Evolutionary conservation across 345 rosid genomes (phyloP).

Genomic region (Lagerstroemia speciosa): DNA sequence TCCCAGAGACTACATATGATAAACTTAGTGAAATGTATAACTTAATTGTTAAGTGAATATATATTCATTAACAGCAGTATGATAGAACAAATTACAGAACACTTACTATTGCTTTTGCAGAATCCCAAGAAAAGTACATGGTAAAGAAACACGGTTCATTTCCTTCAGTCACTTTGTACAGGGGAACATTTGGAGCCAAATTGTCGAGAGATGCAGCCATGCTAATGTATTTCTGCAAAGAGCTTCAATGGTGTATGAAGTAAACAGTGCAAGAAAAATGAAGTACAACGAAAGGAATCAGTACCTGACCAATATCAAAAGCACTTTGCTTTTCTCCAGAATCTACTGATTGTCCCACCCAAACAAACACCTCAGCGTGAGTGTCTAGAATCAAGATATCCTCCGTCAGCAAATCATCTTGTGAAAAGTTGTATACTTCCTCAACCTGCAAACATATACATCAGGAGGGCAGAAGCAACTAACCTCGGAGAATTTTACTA

Average conservation of each 20-base stretch:
- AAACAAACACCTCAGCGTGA: conserved; percentile 89
- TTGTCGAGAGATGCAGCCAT: conserved; percentile 77
- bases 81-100: conserved; percentile 5
- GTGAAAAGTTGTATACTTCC: conserved; percentile 86
- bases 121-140: conserved; percentile 83
- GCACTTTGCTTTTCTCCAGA: conserved; percentile 80
- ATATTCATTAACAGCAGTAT: background rate
- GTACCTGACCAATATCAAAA: conserved; percentile 87
- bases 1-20: background rate
- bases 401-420: conserved; percentile 93
- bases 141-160: conserved; percentile 95
- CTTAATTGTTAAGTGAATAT: background rate
- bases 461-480: conserved; percentile 11
- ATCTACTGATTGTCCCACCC: conserved; percentile 91
- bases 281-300: conserved; percentile 4
- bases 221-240: conserved; percentile 68
- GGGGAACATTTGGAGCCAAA: conserved; percentile 70
- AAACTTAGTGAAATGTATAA: background rate
- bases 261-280: background rate
- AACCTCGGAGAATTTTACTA: conserved; percentile 10
- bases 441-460: conserved; percentile 50
- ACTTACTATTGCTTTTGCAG: conserved; percentile 67
- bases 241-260: conserved; percentile 1
- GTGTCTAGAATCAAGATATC: conserved; percentile 89
- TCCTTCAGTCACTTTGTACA: conserved; percentile 89